A percentile compares a stretch with the other conserved stretches of the same genome.
These are phyloP conservation scores for Syzygium aqueum DNA, from an alignment of 345 rosid species.

Conservation along the genomic window DNA sequence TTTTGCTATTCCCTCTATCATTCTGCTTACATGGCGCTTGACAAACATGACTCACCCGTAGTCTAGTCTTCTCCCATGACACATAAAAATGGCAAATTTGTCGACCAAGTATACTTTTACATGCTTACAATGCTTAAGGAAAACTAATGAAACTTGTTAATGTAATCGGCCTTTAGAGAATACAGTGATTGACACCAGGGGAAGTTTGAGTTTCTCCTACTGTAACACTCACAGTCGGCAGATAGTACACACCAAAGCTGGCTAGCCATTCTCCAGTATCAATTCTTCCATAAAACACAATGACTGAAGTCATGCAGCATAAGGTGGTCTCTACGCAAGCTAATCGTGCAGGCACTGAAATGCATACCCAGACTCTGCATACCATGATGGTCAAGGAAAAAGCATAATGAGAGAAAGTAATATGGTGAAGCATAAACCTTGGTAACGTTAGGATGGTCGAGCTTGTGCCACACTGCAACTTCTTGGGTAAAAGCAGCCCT, in stretches of 20 bases:
- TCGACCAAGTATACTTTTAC: not conserved
- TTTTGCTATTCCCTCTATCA: not conserved
- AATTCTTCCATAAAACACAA: not conserved
- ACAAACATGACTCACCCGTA: not conserved
- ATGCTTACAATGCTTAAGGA: not conserved
- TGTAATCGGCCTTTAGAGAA: not conserved
- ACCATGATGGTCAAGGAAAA: not conserved
- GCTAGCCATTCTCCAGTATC: not conserved
- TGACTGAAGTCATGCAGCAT: not conserved
- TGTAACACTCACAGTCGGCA: not conserved
- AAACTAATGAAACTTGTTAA: not conserved
- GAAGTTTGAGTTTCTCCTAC: not conserved
- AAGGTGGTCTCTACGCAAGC: not conserved
- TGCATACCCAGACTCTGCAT: not conserved
- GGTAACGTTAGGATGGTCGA: constrained; percentile 95
- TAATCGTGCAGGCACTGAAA: not conserved
- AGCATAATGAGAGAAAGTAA: not conserved
- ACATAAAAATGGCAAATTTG: not conserved
- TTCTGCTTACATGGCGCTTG: not conserved
- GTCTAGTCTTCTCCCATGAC: not conserved
- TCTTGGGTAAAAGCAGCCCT: constrained; percentile 89
- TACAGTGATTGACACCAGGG: not conserved
- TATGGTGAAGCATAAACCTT: constrained; percentile 34
- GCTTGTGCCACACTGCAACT: constrained; percentile 98
- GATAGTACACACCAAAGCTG: not conserved